Base-by-base conservation (phyloP, 257 asterid species). In the Solanum chiquidenum region DNA sequence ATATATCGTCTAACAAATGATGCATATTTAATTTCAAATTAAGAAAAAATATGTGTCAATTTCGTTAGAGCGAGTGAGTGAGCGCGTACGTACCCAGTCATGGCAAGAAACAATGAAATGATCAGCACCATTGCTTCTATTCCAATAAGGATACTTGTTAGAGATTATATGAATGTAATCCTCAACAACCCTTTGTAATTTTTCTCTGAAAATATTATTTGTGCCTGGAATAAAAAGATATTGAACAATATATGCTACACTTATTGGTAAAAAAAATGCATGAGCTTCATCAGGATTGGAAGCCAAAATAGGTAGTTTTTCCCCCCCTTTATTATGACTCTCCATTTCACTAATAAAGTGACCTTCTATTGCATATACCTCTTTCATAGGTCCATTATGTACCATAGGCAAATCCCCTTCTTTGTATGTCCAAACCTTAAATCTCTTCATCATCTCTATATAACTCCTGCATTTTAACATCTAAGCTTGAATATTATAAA, bases 51-150 rank as follows among this genome's bases (percentile, higher is more conserved):
- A 14, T 5, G 37, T 68, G 37, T 6, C 21, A 68, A 4, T n/a
- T 68, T 68, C 7, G 11, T 29, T 27, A 68, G 4, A 52, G 9
- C n/a, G 62, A 62, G 71, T 62, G 31, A 62, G 52, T 10, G 31
- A 62, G 35, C 35, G 34, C 2, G 21, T 8, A 14, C 21, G 7
- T 88, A 88, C 90, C 90, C 90, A 88, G 64, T 88, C 90, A 86
- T 88, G 90, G 75, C 90, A 88, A 12, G 90, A 88, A 55, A 88
- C 85, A 82, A 88, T 20, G 87, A 86, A 88, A 88, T 88, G 88
- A 40, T 88, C 88, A 49, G 90, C 90, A 33, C 90, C 90, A 27
- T 69, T 68, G 85, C 80, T 88, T 88, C 90, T 64, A 14, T 88
- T 88, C 90, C 90, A 88, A 20, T 86, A 88, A 5, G 90, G 90